Conservation (phyloP, 768 basidiomycete genomes). For the Kockovaella imperatae region DNA sequence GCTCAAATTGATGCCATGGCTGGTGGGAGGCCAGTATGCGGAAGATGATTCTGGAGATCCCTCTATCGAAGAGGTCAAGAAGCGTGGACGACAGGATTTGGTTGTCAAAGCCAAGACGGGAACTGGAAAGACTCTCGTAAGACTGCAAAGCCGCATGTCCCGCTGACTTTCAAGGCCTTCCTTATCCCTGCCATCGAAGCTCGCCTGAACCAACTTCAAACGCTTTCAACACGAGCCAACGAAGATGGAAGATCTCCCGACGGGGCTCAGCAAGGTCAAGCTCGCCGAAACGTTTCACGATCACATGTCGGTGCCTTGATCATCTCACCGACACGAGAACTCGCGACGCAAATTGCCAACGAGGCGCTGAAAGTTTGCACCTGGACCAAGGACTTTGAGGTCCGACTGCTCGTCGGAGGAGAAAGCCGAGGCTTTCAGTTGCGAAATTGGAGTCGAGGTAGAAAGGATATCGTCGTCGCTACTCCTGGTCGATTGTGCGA, state of each 20-base stretch:
- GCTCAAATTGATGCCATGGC: constrained; percentile 62
- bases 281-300: constrained; percentile 39
- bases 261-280: constrained; percentile 19
- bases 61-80: constrained; percentile 5
- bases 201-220: constrained; percentile 57
- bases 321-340: constrained; percentile 81
- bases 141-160: neutral
- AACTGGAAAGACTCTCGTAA: constrained; percentile 70
- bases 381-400: constrained; percentile 59
- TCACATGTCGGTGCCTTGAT: constrained; percentile 63
- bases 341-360: constrained; percentile 80
- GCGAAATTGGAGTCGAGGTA: constrained; percentile 56
- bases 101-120: constrained; percentile 83
- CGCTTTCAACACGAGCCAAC: constrained; percentile 47
- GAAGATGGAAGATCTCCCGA: constrained; percentile 47
- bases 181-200: constrained; percentile 78
- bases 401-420: constrained; percentile 72
- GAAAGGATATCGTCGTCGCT: constrained; percentile 74
- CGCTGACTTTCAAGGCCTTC: constrained; percentile 51
- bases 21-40: constrained; percentile 45
- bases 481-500: constrained; percentile 85
- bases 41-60: constrained; percentile 16
- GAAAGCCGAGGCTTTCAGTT: constrained; percentile 60
- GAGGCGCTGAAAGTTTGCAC: constrained; percentile 63
- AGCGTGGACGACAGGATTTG: constrained; percentile 51